phyloP scores from a whole-genome alignment of 2,329 filamentous ascomycete genomes.

The Drechslera avenae region DNA sequence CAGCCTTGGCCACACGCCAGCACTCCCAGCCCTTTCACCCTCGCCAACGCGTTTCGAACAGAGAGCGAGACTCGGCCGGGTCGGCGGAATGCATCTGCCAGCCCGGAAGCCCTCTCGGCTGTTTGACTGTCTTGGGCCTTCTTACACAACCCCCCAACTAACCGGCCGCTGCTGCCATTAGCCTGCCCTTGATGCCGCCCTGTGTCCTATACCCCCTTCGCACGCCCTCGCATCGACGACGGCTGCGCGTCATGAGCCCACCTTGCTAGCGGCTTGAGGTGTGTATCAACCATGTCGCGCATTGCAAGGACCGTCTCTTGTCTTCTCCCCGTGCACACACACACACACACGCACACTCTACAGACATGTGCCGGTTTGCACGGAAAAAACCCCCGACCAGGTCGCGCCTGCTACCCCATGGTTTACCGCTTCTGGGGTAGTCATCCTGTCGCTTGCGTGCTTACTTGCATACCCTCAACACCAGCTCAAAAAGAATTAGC shows the following conservation, averaged over 20 bases:
- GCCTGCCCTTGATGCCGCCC: conserved; percentile 17
- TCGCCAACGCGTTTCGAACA: conserved; percentile 8
- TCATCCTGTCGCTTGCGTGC: conserved; percentile 18
- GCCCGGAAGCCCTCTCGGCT: conserved; percentile 34
- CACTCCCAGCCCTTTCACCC: conserved; percentile 1
- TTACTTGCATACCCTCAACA: conserved; percentile 3
- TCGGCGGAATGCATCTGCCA: conserved; percentile 37
- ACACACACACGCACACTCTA: neutral
- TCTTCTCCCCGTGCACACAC: neutral
- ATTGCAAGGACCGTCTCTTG: too few relatives aligned
- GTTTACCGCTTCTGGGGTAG: conserved; percentile 16
- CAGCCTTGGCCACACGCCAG: neutral
- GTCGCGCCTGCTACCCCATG: neutral
- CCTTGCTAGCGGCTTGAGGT: neutral
- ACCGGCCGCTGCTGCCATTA: conserved; percentile 25
- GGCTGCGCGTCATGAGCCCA: neutral
- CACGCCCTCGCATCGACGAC: neutral
- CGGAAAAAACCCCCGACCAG: too few relatives aligned
- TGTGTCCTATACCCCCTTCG: conserved; percentile 1
- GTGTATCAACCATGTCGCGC: neutral
- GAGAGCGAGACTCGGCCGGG: conserved; percentile 22
- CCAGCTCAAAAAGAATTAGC: neutral
- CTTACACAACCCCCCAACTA: conserved; percentile 27
- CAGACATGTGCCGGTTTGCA: neutral
- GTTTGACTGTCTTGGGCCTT: conserved; percentile 32